phyloP scores from a whole-genome alignment of 1,284 basidiomycete genomes.

The Sporisorium scitamineum region DNA sequence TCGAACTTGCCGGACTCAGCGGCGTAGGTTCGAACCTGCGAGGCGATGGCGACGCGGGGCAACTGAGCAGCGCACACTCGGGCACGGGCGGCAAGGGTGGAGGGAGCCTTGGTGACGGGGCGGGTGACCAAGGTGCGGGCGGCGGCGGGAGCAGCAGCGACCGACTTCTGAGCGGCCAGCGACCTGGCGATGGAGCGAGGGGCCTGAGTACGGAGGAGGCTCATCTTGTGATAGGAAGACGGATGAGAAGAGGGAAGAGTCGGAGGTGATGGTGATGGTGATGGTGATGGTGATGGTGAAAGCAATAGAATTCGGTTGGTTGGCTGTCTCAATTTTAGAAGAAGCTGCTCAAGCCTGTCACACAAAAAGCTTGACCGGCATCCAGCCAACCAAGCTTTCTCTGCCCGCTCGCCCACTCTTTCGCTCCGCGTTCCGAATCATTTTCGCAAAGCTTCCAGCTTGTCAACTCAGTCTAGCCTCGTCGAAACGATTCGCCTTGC shows the following conservation, averaged over 20 bases:
- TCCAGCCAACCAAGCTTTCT: background rate
- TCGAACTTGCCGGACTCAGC: conserved; percentile 80
- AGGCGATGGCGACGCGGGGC: conserved; percentile 46
- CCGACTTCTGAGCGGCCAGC: conserved; percentile 37
- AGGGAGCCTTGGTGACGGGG: conserved; percentile 30
- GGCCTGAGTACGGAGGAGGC: conserved; percentile 53
- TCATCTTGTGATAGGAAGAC: conserved; percentile 37
- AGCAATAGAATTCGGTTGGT: background rate
- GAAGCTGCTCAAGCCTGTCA: conserved; percentile 19
- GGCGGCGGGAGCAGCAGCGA: conserved; percentile 36
- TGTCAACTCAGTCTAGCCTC: background rate
- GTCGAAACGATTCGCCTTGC: background rate
- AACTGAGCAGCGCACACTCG: conserved; percentile 40
- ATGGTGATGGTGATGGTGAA: background rate
- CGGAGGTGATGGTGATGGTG: conserved; percentile 32
- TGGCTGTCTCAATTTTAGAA: conserved; percentile 10
- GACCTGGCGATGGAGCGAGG: conserved; percentile 47
- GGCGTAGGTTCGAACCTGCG: conserved; percentile 70
- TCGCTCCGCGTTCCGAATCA: conserved; percentile 36
- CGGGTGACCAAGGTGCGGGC: conserved; percentile 42
- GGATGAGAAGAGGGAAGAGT: conserved; percentile 21
- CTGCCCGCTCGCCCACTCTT: background rate
- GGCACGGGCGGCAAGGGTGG: conserved; percentile 39
- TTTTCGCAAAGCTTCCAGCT: conserved; percentile 24
- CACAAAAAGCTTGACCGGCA: conserved; percentile 1